These are phyloP conservation scores for peach (Prunus persica) DNA, from an alignment of 306 rosid genomes.

Conservation along the genomic window DNA sequence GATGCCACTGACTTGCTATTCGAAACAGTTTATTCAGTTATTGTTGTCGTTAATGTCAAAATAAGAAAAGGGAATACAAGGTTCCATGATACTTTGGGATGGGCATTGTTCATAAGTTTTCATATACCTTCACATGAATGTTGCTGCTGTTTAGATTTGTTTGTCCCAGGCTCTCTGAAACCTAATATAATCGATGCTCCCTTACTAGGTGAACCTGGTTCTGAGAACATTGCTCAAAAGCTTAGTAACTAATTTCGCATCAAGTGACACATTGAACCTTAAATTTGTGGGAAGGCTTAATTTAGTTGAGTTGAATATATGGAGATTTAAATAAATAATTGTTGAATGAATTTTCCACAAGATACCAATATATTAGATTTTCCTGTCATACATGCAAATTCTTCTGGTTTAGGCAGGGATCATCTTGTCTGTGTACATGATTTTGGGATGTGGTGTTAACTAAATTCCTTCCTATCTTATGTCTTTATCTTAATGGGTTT, in stretches of 20 bases:
- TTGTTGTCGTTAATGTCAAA: background rate
- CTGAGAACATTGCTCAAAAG: background rate
- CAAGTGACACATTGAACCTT: background rate
- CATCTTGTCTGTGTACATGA: background rate
- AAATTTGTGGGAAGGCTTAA: background rate
- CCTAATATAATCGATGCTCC: background rate
- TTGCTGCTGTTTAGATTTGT: background rate
- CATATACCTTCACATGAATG: background rate
- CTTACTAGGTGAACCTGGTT: background rate
- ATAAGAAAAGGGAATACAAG: background rate
- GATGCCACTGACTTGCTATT: background rate
- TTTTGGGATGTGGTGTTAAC: background rate
- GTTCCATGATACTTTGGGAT: background rate
- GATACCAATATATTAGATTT: background rate
- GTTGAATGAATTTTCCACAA: background rate
- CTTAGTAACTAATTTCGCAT: background rate
- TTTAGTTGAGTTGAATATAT: background rate
- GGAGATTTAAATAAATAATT: background rate
- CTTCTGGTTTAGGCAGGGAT: background rate
- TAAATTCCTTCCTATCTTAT: slow-evolving; percentile 4
- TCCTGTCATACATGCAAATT: background rate
- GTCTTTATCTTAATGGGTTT: slow-evolving; percentile 1
- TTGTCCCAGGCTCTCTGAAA: background rate
- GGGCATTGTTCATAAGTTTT: background rate
- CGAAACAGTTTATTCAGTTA: background rate